Evolutionary conservation across 768 basidiomycete species (phyloP), one percentile per base, ranked within the genome.

Genomic region (Lactarius pseudohatsudake): DNA sequence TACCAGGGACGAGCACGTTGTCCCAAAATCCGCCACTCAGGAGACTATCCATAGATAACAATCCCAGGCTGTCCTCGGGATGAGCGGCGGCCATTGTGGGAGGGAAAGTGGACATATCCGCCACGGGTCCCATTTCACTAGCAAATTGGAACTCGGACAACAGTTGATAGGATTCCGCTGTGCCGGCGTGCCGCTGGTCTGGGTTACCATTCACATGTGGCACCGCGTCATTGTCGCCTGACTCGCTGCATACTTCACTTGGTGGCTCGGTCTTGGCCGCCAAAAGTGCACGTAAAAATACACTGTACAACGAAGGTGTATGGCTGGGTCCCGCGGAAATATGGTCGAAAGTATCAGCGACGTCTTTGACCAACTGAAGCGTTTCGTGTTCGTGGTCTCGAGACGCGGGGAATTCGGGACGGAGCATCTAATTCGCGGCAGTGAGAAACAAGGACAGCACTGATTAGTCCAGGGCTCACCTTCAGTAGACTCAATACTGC

Each of bases 401-500:
- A 77, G 88, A 92, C 10, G 83, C 80, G 66, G 88, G 85, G 77
- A 96, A 93, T 71, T 94, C 91, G 0, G 91, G 89, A 6, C 92
- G 88, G 40, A 95, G 82, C 55, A 94, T 83, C 92, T 95, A 70
- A 1, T 62, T 66, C 65, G 50, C 38, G 22, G 57, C 6, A 7
- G 63, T 61, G 9, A 40, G 54, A 54, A 22, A 26, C 58, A 56
- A 22, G 28, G 28, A 11, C 40, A 47, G 26, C 47, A 18, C 26
- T 2, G 50, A 60, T 41, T 10, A 32, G 4, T 43, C 61, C 30
- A 32, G 59, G 64, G 77, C 81, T 64, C 60, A 94, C 91, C 88
- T 98, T 98, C 68, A 99, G 81, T 69, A 98, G 79, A 72, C 90
- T 96, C 65, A 97, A 79, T 8, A 98, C 90, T 0, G 94, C 95